Conservation (phyloP, 2,329 filamentous ascomycete species). For the Chaetomium sp. region DNA sequence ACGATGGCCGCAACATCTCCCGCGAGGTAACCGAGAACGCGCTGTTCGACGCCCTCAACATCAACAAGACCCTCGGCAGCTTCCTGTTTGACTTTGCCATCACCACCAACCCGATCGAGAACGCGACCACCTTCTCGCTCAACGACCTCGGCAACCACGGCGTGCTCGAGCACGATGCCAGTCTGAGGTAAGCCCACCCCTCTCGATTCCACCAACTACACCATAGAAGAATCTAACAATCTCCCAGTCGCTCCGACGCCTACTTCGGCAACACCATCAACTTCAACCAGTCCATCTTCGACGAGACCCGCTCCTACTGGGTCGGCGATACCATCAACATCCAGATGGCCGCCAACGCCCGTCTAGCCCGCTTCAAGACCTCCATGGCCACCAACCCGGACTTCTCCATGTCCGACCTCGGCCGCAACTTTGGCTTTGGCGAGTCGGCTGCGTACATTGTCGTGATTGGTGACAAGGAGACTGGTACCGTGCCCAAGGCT, state of each 20-base stretch:
- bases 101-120: conserved; percentile 37
- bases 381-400: conserved; percentile 42
- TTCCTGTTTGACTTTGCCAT: conserved; percentile 40
- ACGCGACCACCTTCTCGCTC: conserved; percentile 36
- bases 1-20: conserved; percentile 38
- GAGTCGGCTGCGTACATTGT: conserved; percentile 46
- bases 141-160: conserved; percentile 42
- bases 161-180: conserved; percentile 39
- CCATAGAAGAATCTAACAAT: too few relatives aligned
- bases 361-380: conserved; percentile 37
- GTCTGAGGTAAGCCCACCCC: conserved; percentile 7
- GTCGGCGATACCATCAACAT: conserved; percentile 34
- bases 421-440: conserved; percentile 42
- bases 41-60: conserved; percentile 37
- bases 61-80: conserved; percentile 33
- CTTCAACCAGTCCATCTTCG: conserved; percentile 48
- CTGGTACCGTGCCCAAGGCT: conserved; percentile 33
- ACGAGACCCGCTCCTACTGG: conserved; percentile 41
- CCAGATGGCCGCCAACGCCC: conserved; percentile 39
- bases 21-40: conserved; percentile 32
- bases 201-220: too few relatives aligned
- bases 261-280: conserved; percentile 43
- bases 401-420: conserved; percentile 38
- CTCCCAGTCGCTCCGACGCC: conserved; percentile 12
- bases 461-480: conserved; percentile 39